Conservation (phyloP, 805 yeast genomes). For the Pichia gijzeniarum region DNA sequence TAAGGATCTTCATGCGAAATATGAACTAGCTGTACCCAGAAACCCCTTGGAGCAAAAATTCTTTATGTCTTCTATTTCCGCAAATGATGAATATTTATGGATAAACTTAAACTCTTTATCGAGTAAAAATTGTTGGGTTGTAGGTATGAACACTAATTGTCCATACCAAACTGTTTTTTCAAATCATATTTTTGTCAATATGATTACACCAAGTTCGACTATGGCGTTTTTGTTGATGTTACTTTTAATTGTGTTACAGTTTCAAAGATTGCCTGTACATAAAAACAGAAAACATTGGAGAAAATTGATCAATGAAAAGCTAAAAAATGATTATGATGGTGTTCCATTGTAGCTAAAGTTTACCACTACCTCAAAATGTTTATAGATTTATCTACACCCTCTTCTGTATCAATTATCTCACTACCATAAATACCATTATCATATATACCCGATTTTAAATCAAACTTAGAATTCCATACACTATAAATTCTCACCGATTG, state of each 20-base stretch:
- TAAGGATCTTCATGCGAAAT: slow-evolving; percentile 23
- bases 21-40: slow-evolving; percentile 40
- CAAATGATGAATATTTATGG: slow-evolving; percentile 49
- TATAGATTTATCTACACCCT: slow-evolving; percentile 38
- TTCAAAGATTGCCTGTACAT: slow-evolving; percentile 62
- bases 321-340: slow-evolving; percentile 72
- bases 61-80: slow-evolving; percentile 19
- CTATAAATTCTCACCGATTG: slow-evolving; percentile 70
- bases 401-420: slow-evolving; percentile 49
- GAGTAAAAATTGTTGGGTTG: slow-evolving; percentile 78
- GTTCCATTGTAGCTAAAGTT: slow-evolving; percentile 54
- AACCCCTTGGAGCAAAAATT: slow-evolving; percentile 41
- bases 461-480: slow-evolving; percentile 53
- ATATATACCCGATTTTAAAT: slow-evolving; percentile 24
- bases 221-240: slow-evolving; percentile 48
- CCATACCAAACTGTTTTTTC: slow-evolving; percentile 63
- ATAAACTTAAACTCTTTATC: slow-evolving; percentile 75
- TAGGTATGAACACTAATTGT: slow-evolving; percentile 71
- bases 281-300: slow-evolving; percentile 64
- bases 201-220: slow-evolving; percentile 62
- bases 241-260: slow-evolving; percentile 47
- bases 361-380: slow-evolving; percentile 22
- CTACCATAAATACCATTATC: slow-evolving; percentile 46
- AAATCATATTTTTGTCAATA: slow-evolving; percentile 48
- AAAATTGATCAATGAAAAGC: slow-evolving; percentile 45